phyloP scores from a whole-genome alignment of 495 filamentous ascomycete genomes.

The Xylaria sp. region DNA sequence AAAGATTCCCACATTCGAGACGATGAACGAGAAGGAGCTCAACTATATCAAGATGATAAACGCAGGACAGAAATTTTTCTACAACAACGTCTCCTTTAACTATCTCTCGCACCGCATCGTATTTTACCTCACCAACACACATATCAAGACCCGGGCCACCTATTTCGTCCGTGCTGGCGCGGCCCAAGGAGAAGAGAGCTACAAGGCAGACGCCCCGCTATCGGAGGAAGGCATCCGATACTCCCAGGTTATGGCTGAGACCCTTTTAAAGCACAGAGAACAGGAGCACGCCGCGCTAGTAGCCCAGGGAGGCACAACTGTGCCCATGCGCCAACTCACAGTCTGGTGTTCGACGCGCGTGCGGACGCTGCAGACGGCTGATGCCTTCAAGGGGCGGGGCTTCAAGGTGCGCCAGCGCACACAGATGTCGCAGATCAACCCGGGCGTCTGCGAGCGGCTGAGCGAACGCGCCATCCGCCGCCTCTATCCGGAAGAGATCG shows the following conservation, averaged over 20 bases:
- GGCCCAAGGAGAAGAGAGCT: conserved; percentile 78
- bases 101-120: conserved; percentile 96
- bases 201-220: conserved; percentile 86
- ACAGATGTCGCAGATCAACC: conserved; percentile 96
- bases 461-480: conserved; percentile 76
- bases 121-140: conserved; percentile 96
- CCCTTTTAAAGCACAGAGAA: conserved; percentile 80
- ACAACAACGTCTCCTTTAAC: conserved; percentile 95
- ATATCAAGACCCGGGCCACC: conserved; percentile 91
- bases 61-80: conserved; percentile 86
- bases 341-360: conserved; percentile 95
- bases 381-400: conserved; percentile 75
- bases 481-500: conserved; percentile 86
- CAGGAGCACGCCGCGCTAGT: conserved; percentile 74
- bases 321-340: conserved; percentile 78
- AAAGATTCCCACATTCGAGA: conserved; percentile 95
- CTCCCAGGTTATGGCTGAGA: conserved; percentile 84
- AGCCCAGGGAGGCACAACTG: conserved; percentile 69
- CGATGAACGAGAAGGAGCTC: conserved; percentile 90
- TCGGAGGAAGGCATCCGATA: conserved; percentile 85
- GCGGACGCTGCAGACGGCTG: conserved; percentile 89
- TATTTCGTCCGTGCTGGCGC: conserved; percentile 87
- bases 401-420: conserved; percentile 88
- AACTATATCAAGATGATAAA: conserved; percentile 99
- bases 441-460: conserved; percentile 93